Percentiles rank a stretch among this genome's conserved stretches.
Conservation (phyloP, 768 basidiomycete species). For the Amanita exitialis region DNA sequence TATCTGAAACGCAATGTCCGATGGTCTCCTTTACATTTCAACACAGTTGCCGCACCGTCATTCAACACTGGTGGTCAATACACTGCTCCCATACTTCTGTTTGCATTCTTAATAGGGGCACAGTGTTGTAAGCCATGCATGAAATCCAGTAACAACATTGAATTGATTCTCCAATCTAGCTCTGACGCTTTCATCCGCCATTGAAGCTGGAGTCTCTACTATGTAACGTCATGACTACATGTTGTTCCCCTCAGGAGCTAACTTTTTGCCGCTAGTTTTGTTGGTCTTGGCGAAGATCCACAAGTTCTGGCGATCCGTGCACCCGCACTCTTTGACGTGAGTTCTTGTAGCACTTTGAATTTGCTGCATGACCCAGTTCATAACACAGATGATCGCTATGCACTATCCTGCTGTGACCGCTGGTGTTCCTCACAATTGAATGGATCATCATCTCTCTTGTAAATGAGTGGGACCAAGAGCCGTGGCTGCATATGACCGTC, state of each 20-base stretch:
- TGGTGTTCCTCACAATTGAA: conserved; percentile 35
- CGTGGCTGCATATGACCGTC: not conserved
- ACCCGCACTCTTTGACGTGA: conserved; percentile 57
- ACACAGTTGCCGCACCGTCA: conserved; percentile 56
- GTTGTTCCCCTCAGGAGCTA: not conserved
- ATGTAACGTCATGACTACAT: conserved; percentile 36
- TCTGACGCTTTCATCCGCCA: conserved; percentile 58
- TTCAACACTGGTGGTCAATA: conserved; percentile 72
- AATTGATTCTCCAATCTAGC: conserved; percentile 24
- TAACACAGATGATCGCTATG: conserved; percentile 46
- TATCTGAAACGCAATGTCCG: conserved; percentile 5
- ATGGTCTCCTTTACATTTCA: not conserved
- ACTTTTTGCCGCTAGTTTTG: conserved; percentile 39
- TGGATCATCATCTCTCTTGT: not conserved
- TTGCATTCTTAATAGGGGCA: conserved; percentile 73
- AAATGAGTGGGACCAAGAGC: too few relatives aligned
- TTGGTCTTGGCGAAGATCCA: conserved; percentile 79
- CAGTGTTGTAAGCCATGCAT: conserved; percentile 45
- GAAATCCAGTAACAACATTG: not conserved
- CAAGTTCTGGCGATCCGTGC: conserved; percentile 65
- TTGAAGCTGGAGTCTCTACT: conserved; percentile 83
- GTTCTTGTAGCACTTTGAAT: conserved; percentile 12
- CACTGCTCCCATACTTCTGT: conserved; percentile 67
- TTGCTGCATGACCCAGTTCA: conserved; percentile 3
- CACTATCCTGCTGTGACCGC: conserved; percentile 54